Evolutionary conservation across 257 asterid species (phyloP).

Genomic region (Lavandula angustifolia): DNA sequence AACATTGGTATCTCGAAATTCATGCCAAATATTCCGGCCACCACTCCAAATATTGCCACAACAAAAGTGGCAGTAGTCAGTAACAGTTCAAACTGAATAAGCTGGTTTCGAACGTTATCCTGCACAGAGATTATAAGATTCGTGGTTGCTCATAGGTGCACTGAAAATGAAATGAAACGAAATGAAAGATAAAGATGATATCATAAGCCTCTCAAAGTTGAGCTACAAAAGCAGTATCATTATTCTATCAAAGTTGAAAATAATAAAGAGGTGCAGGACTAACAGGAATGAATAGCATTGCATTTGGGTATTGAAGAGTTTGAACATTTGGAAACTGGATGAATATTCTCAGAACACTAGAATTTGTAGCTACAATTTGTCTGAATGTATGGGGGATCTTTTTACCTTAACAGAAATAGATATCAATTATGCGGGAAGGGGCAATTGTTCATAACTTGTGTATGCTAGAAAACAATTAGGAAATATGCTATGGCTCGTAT

Average conservation of each 20-base stretch:
- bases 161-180: not conserved
- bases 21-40: slow-evolving; percentile 97
- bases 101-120: slow-evolving; percentile 99
- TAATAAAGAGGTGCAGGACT: not conserved
- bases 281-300: not conserved
- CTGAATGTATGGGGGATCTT: not conserved
- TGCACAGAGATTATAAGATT: slow-evolving; percentile 37
- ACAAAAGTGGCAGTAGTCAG: slow-evolving; percentile 94
- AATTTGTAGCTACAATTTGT: not conserved
- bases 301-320: not conserved
- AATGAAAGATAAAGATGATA: not conserved
- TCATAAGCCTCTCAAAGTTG: slow-evolving; percentile 4
- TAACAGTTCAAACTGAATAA: slow-evolving; percentile 87
- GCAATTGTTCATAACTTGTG: not conserved
- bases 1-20: slow-evolving; percentile 70
- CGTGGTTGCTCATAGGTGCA: slow-evolving; percentile 1
- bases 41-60: slow-evolving; percentile 93
- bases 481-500: not conserved
- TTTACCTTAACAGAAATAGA: not conserved
- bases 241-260: not conserved
- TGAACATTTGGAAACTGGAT: not conserved
- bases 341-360: not conserved
- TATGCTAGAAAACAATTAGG: not conserved
- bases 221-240: not conserved
- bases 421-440: not conserved